Conservation (phyloP, 768 basidiomycete genomes). For the Pleurotus giganteus region DNA sequence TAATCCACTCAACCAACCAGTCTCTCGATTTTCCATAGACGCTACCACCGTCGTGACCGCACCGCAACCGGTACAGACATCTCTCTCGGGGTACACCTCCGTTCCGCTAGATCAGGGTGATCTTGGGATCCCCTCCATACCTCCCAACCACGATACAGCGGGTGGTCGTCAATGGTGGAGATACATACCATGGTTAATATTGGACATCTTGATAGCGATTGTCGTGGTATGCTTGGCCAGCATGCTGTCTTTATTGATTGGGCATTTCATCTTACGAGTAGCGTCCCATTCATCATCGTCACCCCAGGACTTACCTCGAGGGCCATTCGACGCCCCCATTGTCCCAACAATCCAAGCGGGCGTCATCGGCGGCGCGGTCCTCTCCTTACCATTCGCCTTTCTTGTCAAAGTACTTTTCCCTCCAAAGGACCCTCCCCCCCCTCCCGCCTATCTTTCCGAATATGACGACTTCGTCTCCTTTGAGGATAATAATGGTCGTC, state of each 20-base stretch:
- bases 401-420: conserved; percentile 4
- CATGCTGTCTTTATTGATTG: neutral
- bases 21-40: conserved; percentile 4
- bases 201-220: conserved; percentile 1
- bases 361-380: conserved; percentile 1
- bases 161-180: neutral
- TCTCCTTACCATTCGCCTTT: conserved; percentile 1
- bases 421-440: neutral
- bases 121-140: neutral
- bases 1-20: neutral
- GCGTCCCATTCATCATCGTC: neutral
- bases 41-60: neutral
- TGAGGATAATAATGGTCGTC: neutral
- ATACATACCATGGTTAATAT: neutral
- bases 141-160: neutral
- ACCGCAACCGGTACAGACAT: neutral
- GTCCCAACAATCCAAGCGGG: conserved; percentile 4
- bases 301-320: neutral
- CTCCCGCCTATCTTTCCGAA: neutral
- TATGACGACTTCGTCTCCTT: neutral
- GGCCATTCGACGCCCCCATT: neutral
- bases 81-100: neutral
- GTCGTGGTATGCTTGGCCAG: conserved; percentile 1
- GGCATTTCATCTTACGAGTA: neutral
- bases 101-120: neutral